A percentile compares a stretch with the other conserved stretches of the same genome.
These are phyloP conservation scores for Microbotryomycetes sp. DNA, from an alignment of 1,284 basidiomycete genomes.

Conservation along the genomic window DNA sequence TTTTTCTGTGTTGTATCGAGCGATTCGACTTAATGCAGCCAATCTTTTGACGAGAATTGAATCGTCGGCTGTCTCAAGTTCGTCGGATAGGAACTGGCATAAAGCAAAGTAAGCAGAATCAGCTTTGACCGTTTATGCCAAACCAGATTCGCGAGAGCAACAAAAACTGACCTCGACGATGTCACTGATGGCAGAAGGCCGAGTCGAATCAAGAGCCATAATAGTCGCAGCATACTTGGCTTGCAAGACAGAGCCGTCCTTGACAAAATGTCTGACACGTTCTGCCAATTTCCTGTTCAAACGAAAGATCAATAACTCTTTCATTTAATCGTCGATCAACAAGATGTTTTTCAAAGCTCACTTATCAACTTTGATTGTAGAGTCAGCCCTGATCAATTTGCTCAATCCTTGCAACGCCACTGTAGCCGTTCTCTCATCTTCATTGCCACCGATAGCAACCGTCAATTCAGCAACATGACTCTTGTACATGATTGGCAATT, in stretches of 20 bases:
- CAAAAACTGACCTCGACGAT: slow-evolving; percentile 56
- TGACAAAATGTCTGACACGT: slow-evolving; percentile 56
- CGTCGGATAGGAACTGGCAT: slow-evolving; percentile 55
- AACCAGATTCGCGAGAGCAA: slow-evolving; percentile 11
- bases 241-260: slow-evolving; percentile 58
- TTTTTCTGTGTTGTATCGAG: slow-evolving; percentile 55
- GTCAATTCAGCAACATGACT: slow-evolving; percentile 66
- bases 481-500: slow-evolving; percentile 65
- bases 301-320: slow-evolving; percentile 33
- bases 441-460: slow-evolving; percentile 58
- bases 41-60: slow-evolving; percentile 61
- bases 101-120: neutral
- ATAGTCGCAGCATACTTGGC: slow-evolving; percentile 85
- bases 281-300: slow-evolving; percentile 50
- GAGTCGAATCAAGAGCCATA: slow-evolving; percentile 49
- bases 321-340: slow-evolving; percentile 27
- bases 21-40: slow-evolving; percentile 66
- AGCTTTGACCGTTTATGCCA: neutral
- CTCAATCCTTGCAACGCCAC: slow-evolving; percentile 68
- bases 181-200: slow-evolving; percentile 52
- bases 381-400: slow-evolving; percentile 57
- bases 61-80: slow-evolving; percentile 51
- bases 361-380: slow-evolving; percentile 59
- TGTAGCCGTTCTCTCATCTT: slow-evolving; percentile 55
- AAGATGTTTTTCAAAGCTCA: slow-evolving; percentile 42